Base-by-base conservation (phyloP, 805 yeast species). In the Pachysolen tannophilus region DNA sequence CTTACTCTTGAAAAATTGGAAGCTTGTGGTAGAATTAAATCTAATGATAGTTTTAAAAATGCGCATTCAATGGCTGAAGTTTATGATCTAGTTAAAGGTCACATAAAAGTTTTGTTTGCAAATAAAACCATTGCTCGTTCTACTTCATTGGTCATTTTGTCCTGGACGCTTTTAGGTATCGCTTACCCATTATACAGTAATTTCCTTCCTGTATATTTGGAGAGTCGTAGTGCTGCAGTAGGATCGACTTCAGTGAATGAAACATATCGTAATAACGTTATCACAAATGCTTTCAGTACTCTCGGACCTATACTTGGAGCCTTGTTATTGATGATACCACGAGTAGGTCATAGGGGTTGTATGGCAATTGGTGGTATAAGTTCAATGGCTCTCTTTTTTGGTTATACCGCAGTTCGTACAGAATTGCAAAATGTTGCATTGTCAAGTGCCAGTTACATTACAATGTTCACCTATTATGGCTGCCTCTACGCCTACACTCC, bases 401-500 rank as follows among this genome's bases (percentile, higher is more conserved):
- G 76, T 30, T 76, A 78, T 43, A 78, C 84, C 10, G 71, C 78
- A 3, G 78, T 77, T 9, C 66, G 69, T 50, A 65, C 77, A 1
- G 59, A 72, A 30, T 57, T 67, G 5, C 74, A 65, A 58, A 75
- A 73, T 49, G 75, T 78, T 32, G 70, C 65, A 5, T 60, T 67
- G 33, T 58, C 63, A 24, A 53, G 69, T 9, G 67, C 69, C 24
- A 72, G 79, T 14, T 73, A 70, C 40, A 53, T 67, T 48, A 60
- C 61, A 38, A 46, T 66, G 39, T 61, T 65, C 51, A 60, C 74
- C 37, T 72, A 72, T 48, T 76, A 72, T 49, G 80, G 77, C 4
- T 69, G 72, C 16, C 54, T 78, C 15, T 78, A 75, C 46, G 83
- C 82, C 4, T 76, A 74, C 48, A 75, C 82, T 3, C 84, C 83